Evolutionary conservation across 768 basidiomycete species (phyloP).

Genomic region (Suillus subalutaceus): DNA sequence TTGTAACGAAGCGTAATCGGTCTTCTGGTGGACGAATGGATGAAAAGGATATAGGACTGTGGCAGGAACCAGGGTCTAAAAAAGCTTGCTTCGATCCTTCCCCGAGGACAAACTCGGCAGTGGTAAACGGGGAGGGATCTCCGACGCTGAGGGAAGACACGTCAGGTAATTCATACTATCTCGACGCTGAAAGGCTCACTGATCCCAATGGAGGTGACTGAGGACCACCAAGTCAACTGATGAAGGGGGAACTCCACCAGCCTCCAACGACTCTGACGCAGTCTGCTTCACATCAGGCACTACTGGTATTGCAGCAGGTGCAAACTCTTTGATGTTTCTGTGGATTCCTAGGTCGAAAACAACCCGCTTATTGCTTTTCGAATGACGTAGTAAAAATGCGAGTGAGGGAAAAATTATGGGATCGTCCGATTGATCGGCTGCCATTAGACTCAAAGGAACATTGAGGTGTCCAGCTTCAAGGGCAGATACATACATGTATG

Average conservation of each 20-base stretch:
- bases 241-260: slow-evolving; percentile 45
- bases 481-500: slow-evolving; percentile 57
- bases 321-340: slow-evolving; percentile 36
- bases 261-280: slow-evolving; percentile 46
- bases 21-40: slow-evolving; percentile 37
- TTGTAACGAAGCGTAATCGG: slow-evolving; percentile 37
- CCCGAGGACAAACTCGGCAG: slow-evolving; percentile 48
- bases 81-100: slow-evolving; percentile 32
- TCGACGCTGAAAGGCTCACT: slow-evolving; percentile 43
- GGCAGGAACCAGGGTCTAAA: slow-evolving; percentile 41
- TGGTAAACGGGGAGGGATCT: slow-evolving; percentile 44
- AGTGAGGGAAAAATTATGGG: slow-evolving; percentile 45
- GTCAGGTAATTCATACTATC: slow-evolving; percentile 39
- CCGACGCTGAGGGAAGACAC: slow-evolving; percentile 49
- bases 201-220: slow-evolving; percentile 56
- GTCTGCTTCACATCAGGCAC: slow-evolving; percentile 28
- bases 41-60: slow-evolving; percentile 36
- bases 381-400: slow-evolving; percentile 56
- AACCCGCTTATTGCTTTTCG: slow-evolving; percentile 38
- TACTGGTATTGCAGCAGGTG: slow-evolving; percentile 28
- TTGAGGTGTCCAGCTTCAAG: slow-evolving; percentile 53
- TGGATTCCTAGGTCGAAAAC: slow-evolving; percentile 61
- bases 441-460: slow-evolving; percentile 40
- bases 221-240: slow-evolving; percentile 48
- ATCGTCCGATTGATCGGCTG: slow-evolving; percentile 36